phyloP scores from a whole-genome alignment of 345 rosid genomes.

The Heritiera littoralis region DNA sequence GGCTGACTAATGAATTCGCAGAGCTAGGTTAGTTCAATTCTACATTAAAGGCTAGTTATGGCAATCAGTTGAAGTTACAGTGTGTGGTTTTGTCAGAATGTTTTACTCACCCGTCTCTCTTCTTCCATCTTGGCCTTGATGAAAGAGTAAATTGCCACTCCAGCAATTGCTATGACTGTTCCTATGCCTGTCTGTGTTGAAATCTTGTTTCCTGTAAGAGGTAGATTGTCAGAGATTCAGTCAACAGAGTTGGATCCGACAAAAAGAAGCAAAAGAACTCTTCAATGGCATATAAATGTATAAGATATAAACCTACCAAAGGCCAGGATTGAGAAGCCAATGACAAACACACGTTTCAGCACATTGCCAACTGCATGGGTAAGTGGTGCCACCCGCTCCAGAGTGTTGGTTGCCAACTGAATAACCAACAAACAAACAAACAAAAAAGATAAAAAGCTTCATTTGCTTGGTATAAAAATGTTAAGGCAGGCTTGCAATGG shows the following conservation, averaged over 20 bases:
- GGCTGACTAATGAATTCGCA: neutral
- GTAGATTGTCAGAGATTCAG: constrained; percentile 4
- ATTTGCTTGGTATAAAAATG: neutral
- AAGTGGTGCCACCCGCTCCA: constrained; percentile 97
- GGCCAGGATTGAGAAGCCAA: constrained; percentile 81
- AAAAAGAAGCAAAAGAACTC: neutral
- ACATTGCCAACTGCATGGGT: constrained; percentile 99
- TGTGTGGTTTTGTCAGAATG: neutral
- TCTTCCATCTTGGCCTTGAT: constrained; percentile 94
- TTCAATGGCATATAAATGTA: neutral
- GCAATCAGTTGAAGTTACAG: neutral
- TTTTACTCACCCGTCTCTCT: constrained; percentile 71
- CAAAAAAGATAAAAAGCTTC: neutral
- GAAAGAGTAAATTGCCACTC: constrained; percentile 80
- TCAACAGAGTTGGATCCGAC: neutral
- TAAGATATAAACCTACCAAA: constrained; percentile 53
- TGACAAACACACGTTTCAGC: constrained; percentile 95
- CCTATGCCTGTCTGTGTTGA: constrained; percentile 93
- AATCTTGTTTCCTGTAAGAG: constrained; percentile 77
- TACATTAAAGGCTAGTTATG: neutral
- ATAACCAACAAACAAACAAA: constrained; percentile 1
- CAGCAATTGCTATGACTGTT: constrained; percentile 80
- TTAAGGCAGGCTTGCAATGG: neutral
- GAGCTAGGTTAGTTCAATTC: neutral
- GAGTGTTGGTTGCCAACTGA: constrained; percentile 94